phyloP scores from a whole-genome alignment of 2,329 filamentous ascomycete genomes.

The Ophidiomyces ophidiicola region DNA sequence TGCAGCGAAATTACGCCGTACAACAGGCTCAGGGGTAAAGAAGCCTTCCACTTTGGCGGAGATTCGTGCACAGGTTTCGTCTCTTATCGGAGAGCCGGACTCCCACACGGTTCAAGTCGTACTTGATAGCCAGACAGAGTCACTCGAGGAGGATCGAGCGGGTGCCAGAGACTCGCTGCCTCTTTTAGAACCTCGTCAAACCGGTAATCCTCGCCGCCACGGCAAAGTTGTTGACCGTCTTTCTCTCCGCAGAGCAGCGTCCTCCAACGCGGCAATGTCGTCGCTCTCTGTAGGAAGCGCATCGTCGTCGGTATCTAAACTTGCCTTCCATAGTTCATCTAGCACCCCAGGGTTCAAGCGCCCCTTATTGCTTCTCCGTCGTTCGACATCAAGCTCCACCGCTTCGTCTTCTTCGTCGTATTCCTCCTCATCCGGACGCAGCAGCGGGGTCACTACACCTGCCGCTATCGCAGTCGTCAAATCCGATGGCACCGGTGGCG shows the following conservation, averaged over 20 bases:
- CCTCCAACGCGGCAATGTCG: conserved; percentile 30
- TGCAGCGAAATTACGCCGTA: conserved; percentile 51
- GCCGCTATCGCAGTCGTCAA: conserved; percentile 22
- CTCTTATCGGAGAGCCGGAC: conserved; percentile 55
- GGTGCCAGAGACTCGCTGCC: conserved; percentile 28
- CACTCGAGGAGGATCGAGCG: conserved; percentile 39
- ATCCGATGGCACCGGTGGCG: conserved; percentile 14
- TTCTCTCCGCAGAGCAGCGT: conserved; percentile 34
- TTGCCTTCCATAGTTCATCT: conserved; percentile 9
- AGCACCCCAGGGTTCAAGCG: conserved; percentile 7
- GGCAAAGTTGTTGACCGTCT: conserved; percentile 35
- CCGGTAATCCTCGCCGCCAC: conserved; percentile 28
- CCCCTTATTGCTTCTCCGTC: conserved; percentile 14
- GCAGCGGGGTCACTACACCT: conserved; percentile 16
- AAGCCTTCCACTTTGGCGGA: conserved; percentile 67
- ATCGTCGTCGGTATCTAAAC: conserved; percentile 11
- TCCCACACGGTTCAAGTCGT: conserved; percentile 21
- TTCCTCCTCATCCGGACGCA: not conserved
- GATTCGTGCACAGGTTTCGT: conserved; percentile 71
- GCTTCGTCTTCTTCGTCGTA: conserved; percentile 4
- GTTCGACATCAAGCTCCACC: conserved; percentile 24
- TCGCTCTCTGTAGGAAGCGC: conserved; percentile 15
- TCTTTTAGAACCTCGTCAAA: conserved; percentile 19
- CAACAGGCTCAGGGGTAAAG: conserved; percentile 41
- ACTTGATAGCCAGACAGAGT: conserved; percentile 4